Evolutionary conservation across 768 basidiomycete species (phyloP).

Genomic region (Kwoniella dejecticola): DNA sequence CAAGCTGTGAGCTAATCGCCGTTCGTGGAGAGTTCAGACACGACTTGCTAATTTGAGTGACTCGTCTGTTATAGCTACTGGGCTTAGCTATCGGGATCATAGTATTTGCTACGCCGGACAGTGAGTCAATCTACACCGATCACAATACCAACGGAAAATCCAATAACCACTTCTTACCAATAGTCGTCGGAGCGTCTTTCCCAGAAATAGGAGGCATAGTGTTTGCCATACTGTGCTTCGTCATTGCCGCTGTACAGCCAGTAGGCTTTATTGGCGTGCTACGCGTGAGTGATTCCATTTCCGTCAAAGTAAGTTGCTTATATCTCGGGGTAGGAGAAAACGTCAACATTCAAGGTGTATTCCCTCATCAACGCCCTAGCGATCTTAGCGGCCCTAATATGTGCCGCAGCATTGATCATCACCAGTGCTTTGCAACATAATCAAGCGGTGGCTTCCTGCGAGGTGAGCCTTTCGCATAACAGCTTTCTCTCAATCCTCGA

Average conservation of each 20-base stretch:
- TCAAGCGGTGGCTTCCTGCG: conserved; percentile 69
- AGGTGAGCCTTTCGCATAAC: conserved; percentile 56
- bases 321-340: conserved; percentile 48
- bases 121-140: conserved; percentile 13
- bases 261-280: conserved; percentile 84
- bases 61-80: conserved; percentile 34
- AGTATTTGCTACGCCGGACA: conserved; percentile 44
- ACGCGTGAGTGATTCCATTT: conserved; percentile 60
- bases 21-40: not conserved
- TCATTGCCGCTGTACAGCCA: conserved; percentile 73
- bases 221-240: conserved; percentile 73
- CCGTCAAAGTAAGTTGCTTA: not conserved
- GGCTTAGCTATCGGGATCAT: conserved; percentile 46
- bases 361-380: conserved; percentile 36
- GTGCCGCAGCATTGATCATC: conserved; percentile 78
- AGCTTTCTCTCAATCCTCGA: not conserved
- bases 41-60: not conserved
- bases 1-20: conserved; percentile 62
- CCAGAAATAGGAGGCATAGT: conserved; percentile 75
- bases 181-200: conserved; percentile 84
- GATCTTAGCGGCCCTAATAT: conserved; percentile 64
- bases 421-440: conserved; percentile 76
- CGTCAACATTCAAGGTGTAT: conserved; percentile 51
- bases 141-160: not conserved
- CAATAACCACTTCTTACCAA: not conserved